These are phyloP conservation scores for Fraxinus ornus DNA, from an alignment of 305 asterid genomes.

Conservation along the genomic window DNA sequence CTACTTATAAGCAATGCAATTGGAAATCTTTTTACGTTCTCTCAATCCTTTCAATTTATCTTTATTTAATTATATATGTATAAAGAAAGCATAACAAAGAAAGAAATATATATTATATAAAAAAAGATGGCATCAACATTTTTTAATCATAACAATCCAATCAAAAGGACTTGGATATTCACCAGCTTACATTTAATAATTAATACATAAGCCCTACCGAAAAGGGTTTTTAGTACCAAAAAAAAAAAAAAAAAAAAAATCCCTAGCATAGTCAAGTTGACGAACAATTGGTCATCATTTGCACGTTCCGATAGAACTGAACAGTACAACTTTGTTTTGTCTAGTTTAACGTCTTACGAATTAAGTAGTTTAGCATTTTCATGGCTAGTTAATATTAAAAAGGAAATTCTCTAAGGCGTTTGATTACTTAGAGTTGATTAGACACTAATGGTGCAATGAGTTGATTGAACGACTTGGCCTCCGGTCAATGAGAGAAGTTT, in stretches of 20 bases:
- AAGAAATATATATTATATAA: not conserved
- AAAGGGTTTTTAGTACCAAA: conserved; percentile 21
- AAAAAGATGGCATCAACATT: not conserved
- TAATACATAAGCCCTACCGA: conserved; percentile 20
- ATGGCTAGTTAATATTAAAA: conserved; percentile 4
- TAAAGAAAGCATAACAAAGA: not conserved
- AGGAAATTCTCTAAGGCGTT: not conserved
- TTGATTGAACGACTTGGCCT: conserved; percentile 24
- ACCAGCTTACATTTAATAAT: not conserved
- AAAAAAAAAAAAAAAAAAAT: not conserved
- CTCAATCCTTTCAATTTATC: not conserved
- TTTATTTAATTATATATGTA: not conserved
- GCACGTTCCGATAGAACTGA: not conserved
- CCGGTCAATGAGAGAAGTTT: conserved; percentile 25
- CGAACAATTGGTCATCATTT: not conserved
- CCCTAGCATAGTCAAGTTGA: conserved; percentile 3
- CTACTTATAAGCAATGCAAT: not conserved
- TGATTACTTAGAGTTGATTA: not conserved
- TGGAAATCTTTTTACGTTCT: not conserved
- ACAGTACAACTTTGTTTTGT: not conserved
- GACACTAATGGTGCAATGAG: conserved; percentile 53
- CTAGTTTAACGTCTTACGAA: conserved; percentile 1
- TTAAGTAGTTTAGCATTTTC: not conserved
- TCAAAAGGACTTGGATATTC: not conserved
- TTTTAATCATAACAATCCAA: not conserved